A percentile compares a stretch with the other conserved stretches of the same genome.
phyloP scores from a whole-genome alignment of 2,329 filamentous ascomycete species.

The Sclerotinia trifoliorum region DNA sequence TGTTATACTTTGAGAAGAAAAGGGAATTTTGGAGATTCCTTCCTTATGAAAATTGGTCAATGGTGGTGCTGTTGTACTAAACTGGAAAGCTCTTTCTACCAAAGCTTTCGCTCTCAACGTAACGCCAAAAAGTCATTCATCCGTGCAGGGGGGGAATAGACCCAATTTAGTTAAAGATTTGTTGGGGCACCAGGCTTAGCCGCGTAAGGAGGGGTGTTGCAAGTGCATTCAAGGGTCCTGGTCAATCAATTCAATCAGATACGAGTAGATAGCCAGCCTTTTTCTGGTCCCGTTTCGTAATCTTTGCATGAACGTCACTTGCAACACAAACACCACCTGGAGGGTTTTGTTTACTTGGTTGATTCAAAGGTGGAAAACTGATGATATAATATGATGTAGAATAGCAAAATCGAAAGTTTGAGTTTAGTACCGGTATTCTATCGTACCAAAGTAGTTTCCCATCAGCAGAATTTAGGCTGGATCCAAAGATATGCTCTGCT shows the following conservation, averaged over 20 bases:
- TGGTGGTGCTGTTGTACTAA: neutral
- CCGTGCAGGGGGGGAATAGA: constrained; percentile 12
- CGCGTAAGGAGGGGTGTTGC: constrained; percentile 13
- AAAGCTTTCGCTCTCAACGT: constrained; percentile 20
- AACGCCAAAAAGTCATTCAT: constrained; percentile 23
- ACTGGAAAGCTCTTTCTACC: constrained; percentile 1
- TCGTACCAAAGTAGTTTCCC: no score
- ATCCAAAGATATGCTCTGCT: no score
- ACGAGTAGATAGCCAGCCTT: constrained; percentile 1
- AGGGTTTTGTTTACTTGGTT: neutral
- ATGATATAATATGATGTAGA: neutral
- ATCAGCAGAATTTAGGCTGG: no score
- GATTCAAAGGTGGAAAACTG: no score
- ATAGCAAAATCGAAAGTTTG: no score
- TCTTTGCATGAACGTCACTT: constrained; percentile 8
- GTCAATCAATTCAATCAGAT: neutral
- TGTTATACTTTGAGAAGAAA: neutral
- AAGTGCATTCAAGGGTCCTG: constrained; percentile 5
- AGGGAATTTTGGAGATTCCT: neutral
- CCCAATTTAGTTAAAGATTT: constrained; percentile 21
- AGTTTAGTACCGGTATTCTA: no score
- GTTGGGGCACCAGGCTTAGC: constrained; percentile 18
- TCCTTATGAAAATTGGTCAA: neutral
- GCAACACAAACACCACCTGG: neutral
- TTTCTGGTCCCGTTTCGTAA: neutral